Base-by-base conservation (phyloP, 108 stramenopile species). In the Nitzschia sp. region DNA sequence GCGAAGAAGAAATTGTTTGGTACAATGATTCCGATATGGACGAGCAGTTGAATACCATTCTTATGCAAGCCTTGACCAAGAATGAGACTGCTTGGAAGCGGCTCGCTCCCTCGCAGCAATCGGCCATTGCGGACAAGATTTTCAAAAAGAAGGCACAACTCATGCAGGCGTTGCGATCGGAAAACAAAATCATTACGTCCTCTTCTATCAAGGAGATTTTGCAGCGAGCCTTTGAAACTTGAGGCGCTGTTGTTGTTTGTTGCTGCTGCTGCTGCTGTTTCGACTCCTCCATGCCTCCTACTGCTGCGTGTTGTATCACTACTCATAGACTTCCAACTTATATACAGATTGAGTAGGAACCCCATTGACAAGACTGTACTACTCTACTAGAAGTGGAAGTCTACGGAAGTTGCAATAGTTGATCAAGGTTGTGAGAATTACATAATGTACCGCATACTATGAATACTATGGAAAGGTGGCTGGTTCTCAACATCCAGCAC, bases 81-180 rank as follows among this genome's bases (percentile, higher is more conserved):
- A 71, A 78, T 51, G 37, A 70, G 41, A 19, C 41, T 3, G 21
- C 55, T 24, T 83, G 77, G 78, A 55, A 42, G 38, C 39, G 24
- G 3, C 20, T 80, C 41, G 41, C 56, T 6, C 59, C 83, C 0
- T 72, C 83, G 1, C 51, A 73, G 39, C 75, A 84, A 60, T 78
- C 83, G 3, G 46, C 41, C 5, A 74, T 84, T 65, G 83, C 77
- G 10, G 72, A 72, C 20, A 56, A 54, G 8, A 74, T 84, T 43
- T 41, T 48, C 9, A 44, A 48, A 12, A 76, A 73, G 41, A 84
- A 84, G 66, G 67, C 75, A 51, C 53, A 78, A 34, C 44, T 78
- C 34, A 53, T 67, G 24, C 43, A 52, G 15, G 48, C 67, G 24
- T 25, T 82, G 53, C 38, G 42, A 41, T 25, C 48, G 0, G 25